Conservation (phyloP, 2,329 filamentous ascomycete genomes). For the Ceratocystis harringtonii region DNA sequence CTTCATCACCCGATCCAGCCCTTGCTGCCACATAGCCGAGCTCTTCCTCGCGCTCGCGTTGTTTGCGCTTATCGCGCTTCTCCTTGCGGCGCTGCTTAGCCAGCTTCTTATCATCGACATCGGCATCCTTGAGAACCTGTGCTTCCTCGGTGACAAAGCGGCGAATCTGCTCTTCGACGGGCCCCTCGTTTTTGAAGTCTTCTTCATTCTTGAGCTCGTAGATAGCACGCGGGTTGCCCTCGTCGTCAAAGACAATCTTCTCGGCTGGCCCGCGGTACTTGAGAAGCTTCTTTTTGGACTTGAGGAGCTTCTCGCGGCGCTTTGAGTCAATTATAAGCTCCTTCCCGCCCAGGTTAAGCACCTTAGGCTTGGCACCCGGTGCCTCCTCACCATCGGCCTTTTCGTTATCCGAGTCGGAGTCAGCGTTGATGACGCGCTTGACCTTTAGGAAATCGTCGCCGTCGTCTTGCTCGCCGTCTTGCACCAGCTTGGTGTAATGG, state of each 20-base stretch:
- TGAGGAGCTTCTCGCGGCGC: conserved; percentile 85
- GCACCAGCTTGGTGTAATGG: conserved; percentile 81
- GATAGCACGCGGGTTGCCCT: conserved; percentile 67
- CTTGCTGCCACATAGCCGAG: conserved; percentile 21
- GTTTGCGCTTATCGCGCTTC: conserved; percentile 61
- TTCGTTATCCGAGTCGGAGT: conserved; percentile 22
- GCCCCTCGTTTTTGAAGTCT: conserved; percentile 59
- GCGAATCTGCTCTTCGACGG: conserved; percentile 59
- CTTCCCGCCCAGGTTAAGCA: conserved; percentile 53
- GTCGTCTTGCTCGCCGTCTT: conserved; percentile 38
- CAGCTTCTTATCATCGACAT: conserved; percentile 67
- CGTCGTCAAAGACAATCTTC: conserved; percentile 83
- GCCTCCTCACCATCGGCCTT: conserved; percentile 29
- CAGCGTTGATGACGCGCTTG: conserved; percentile 69
- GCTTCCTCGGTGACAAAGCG: conserved; percentile 66
- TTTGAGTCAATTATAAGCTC: conserved; percentile 83
- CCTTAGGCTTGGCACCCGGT: conserved; percentile 34
- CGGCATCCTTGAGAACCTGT: conserved; percentile 55
- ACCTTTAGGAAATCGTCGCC: conserved; percentile 75
- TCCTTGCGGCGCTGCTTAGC: conserved; percentile 64
- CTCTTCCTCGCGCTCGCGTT: conserved; percentile 37
- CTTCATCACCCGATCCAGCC: conserved; percentile 20
- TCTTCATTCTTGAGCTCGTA: conserved; percentile 83
- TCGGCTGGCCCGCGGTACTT: conserved; percentile 78
- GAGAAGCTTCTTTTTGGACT: conserved; percentile 84